Evolutionary conservation across 2,329 filamentous ascomycete genomes (phyloP), one percentile per base, ranked within the genome.

Genomic region (Periconia macrospinosa): DNA sequence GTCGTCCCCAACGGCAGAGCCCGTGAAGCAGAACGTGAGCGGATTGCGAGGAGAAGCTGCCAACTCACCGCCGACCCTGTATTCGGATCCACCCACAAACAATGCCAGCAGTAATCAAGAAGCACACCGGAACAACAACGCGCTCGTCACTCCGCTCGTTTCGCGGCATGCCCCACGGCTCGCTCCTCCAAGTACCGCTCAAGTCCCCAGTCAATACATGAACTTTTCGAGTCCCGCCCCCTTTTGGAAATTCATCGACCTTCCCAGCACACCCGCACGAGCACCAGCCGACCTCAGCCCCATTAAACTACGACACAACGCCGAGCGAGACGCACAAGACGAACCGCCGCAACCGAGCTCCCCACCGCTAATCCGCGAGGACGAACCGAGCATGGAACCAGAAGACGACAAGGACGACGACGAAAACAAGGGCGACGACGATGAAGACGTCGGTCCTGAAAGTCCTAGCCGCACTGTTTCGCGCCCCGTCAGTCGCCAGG

Each of bases 181-280:
- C 41, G 89, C 88, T 1, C 91, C 91, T 30, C 90, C 90, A 0
- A 92, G 88, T 65, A 93, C 90, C 6, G 86, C 89, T 6, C 89
- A 92, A 68, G 81, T 90, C 51, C 91, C 91, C 10, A 92, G 89
- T 67, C 89, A 92, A 66, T 90, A 91, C 71, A 91, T 93, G 83
- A 89, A 90, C 33, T 92, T 91, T 44, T 91, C 88, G 62, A 92
- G 89, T 30, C 91, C 91, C 0, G 91, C 91, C 1, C 90, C 90
- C 0, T 94, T 95, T 73, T 95, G 91, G 91, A 92, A 90, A 71
- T 94, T 90, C 72, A 86, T 89, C 41, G 89, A 92, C 60, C 83
- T 91, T 54, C 83, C 84, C 23, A 90, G 86, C 72, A 92, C 89
- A 1, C 90, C 90, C 1, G 77, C 89, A 8, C 75, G 75, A 55